These are phyloP conservation scores for Fulvia fulva DNA, from an alignment of 2,329 filamentous ascomycete species.

Conservation along the genomic window DNA sequence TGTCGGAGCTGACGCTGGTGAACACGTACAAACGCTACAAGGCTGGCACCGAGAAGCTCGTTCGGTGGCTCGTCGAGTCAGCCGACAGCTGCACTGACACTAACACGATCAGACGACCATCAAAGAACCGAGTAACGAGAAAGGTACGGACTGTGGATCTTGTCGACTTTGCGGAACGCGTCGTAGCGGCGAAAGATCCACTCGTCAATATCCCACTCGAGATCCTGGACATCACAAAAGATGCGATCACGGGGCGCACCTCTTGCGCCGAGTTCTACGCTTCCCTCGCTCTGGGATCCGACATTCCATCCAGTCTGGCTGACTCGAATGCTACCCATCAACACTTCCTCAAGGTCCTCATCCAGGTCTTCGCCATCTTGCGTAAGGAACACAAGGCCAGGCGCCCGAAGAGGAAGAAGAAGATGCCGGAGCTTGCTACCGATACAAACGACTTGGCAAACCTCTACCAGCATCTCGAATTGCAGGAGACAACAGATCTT, in stretches of 20 bases:
- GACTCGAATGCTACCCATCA: background rate
- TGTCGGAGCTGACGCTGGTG: background rate
- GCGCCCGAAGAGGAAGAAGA: constrained; percentile 8
- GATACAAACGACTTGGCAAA: constrained; percentile 4
- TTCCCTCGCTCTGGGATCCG: background rate
- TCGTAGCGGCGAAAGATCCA: background rate
- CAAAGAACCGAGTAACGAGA: background rate
- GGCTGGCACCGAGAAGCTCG: background rate
- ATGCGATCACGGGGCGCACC: background rate
- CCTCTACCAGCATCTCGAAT: constrained; percentile 3
- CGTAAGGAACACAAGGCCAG: constrained; percentile 2
- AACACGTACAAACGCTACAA: background rate
- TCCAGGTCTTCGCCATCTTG: constrained; percentile 6
- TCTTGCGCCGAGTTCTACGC: background rate
- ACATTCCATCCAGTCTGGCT: no score
- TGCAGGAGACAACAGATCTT: background rate
- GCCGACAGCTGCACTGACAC: background rate
- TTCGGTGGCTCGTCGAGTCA: background rate
- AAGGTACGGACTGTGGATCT: background rate
- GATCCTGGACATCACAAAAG: background rate
- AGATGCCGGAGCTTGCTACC: background rate
- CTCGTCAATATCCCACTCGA: background rate
- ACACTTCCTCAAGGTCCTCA: background rate
- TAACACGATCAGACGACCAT: background rate
- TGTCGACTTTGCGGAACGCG: background rate